Evolutionary conservation across 2,329 filamentous ascomycete species (phyloP).

Genomic region (Scortechinia acanthostroma): DNA sequence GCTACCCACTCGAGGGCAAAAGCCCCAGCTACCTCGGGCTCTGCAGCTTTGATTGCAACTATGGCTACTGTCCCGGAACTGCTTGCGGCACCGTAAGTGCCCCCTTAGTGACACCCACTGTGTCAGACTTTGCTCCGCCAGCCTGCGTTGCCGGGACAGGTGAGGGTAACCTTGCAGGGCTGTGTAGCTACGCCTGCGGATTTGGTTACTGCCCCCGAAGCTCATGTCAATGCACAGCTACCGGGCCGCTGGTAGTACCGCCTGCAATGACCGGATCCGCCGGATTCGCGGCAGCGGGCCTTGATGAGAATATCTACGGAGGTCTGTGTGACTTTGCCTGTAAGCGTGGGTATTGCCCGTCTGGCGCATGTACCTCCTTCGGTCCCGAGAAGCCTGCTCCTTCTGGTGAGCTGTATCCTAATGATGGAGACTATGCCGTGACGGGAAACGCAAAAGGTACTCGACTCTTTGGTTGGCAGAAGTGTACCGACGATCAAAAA

Average conservation of each 20-base stretch:
- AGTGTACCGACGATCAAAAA: no score
- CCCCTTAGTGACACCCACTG: neutral
- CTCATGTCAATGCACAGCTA: slow-evolving; percentile 3
- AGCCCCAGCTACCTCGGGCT: slow-evolving; percentile 8
- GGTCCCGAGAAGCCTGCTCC: no score
- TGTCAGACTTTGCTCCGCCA: neutral
- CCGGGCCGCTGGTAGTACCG: neutral
- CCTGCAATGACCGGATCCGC: neutral
- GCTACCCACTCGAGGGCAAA: slow-evolving; percentile 9
- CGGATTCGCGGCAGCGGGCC: no score
- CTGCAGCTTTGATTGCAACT: slow-evolving; percentile 8
- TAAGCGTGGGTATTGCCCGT: slow-evolving; percentile 8
- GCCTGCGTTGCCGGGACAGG: slow-evolving; percentile 5
- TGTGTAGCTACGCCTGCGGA: slow-evolving; percentile 7
- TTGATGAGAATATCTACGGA: neutral
- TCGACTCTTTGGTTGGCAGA: no score
- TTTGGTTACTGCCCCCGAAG: slow-evolving; percentile 6
- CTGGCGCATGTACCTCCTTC: no score
- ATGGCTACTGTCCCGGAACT: slow-evolving; percentile 7
- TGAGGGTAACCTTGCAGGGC: slow-evolving; percentile 5
- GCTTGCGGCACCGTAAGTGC: slow-evolving; percentile 3
- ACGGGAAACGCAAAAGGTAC: no score
- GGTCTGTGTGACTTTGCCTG: slow-evolving; percentile 10
- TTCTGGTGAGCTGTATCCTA: no score
- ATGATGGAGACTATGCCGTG: no score